Base-by-base conservation (phyloP, 2,329 filamentous ascomycete species). In the Bipolaris bicolor region DNA sequence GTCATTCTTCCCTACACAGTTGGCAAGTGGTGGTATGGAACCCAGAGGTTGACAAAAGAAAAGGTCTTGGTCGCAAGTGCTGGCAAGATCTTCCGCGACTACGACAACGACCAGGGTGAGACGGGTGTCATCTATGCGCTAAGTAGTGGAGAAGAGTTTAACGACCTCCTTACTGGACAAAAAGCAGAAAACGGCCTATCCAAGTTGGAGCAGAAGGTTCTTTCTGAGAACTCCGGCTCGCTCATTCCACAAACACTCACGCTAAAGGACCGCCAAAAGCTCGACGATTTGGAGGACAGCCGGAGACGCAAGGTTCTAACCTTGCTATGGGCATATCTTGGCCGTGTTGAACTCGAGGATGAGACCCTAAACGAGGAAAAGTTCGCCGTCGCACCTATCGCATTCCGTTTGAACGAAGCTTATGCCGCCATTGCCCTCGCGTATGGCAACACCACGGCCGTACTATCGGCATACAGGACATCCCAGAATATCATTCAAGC, bases 11-110 rank as follows among this genome's bases (percentile, higher is more conserved):
- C 95, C 2, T 99, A 96, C 76, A 82, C 95, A 46, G 94, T 99
- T 54, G 95, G 95, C 46, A 92, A 90, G 57, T 99, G 95, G 95
- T 99, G 95, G 95, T 99, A 99, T 75, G 95, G 96, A 59, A 96
- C 92, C 33, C 94, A 97, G 77, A 87, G 89, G 69, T 87, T 91
- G 78, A 98, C 95, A 36, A 96, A 94, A 80, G 96, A 99, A 78
- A 92, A 91, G 67, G 90, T 98, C 24, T 83, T 97, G 53, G 89
- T 97, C 74, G 91, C 95, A 74, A 97, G 91, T 77, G 93, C 96
- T 67, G 96, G 96, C 77, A 93, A 92, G 65, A 85, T 99, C 57
- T 98, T 99, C 84, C 89, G 88, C 68, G 92, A 97, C 72, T 99
- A 96, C 79, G 88, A 91, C 63, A 93, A 97, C 52, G 86, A 87